Evolutionary conservation across 163 green algal genomes (phyloP), one percentile per base, ranked within the genome.

Genomic region (Scenedesmus sp.): DNA sequence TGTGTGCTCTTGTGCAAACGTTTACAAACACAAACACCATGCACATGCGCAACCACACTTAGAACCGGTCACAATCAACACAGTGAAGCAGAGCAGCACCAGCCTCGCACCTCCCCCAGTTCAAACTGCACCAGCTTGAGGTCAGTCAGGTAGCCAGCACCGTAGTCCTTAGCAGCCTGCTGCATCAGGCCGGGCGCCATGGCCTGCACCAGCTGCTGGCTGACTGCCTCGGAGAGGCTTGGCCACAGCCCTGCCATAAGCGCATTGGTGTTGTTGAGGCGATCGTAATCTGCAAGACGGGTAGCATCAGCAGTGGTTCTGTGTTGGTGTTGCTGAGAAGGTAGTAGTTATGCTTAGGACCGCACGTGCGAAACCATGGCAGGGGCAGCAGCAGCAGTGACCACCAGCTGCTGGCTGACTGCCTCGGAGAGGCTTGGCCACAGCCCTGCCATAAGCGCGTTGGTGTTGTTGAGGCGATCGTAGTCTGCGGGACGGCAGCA

Each of bases 261-360:
- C 7, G 74, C 84, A 54, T 93, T 93, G 90, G 82, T 87, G 84
- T 93, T 93, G 18, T 93, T 86, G 4, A 90, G 18, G 16, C 84
- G 90, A 13, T 84, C 66, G 34, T 87, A 93, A 26, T 93, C 90
- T 82, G 84, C 34, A 46, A 46, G 34, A 46, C 34, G 34, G 34
- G 34, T 46, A 46, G 34, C 34, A 46, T 46, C 34, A 46, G 34
- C 34, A 46, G 34, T 46, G 34, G 34, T 46, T 46, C 34, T 46
- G 34, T 46, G 34, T 46, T 46, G 34, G 34, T 46, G 34, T 46
- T 46, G 34, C 34, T 46, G 0, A 46, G 34, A 46, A 46, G 34
- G 34, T 46, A 46, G 34, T 46, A 46, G 34, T 46, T 46, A 46
- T 46, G 34, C 34, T 46, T 46, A 46, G 34, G 34, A 46, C 34